phyloP scores from a whole-genome alignment of 306 rosid species.

The Vigna unguiculata region DNA sequence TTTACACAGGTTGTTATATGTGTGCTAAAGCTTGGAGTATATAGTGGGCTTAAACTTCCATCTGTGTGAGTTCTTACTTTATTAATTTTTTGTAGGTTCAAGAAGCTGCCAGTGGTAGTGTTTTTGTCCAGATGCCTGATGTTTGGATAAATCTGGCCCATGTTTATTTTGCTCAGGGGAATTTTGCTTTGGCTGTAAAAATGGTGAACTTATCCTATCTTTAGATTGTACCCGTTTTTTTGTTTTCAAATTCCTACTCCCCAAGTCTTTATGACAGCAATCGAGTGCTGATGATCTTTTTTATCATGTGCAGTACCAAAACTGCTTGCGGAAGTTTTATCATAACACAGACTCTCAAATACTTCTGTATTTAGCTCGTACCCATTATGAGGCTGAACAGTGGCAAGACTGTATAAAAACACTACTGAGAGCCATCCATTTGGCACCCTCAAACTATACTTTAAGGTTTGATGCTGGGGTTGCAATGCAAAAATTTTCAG shows the following conservation, averaged over 20 bases:
- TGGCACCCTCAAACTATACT: constrained; percentile 97
- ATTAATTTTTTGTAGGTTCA: constrained; percentile 73
- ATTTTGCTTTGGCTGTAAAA: constrained; percentile 92
- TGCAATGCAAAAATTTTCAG: constrained; percentile 97
- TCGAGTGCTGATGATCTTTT: constrained; percentile 47
- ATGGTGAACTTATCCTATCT: constrained; percentile 64
- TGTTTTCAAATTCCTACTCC: constrained; percentile 8
- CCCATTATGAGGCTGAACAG: constrained; percentile 97
- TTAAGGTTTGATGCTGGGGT: constrained; percentile 98
- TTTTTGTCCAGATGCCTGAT: constrained; percentile 99
- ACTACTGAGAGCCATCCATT: constrained; percentile 90
- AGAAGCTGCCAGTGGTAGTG: constrained; percentile 99
- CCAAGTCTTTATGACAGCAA: constrained; percentile 32
- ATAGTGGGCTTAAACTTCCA: constrained; percentile 35
- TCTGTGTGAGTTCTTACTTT: constrained; percentile 42
- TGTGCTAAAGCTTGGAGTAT: constrained; percentile 40
- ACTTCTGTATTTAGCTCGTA: constrained; percentile 95
- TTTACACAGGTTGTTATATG: constrained; percentile 69
- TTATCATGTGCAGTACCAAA: constrained; percentile 86
- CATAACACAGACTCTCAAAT: constrained; percentile 93
- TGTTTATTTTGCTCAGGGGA: constrained; percentile 98
- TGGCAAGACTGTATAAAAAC: constrained; percentile 99
- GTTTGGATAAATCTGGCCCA: constrained; percentile 99
- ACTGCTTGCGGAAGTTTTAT: constrained; percentile 95
- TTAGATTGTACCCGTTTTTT: constrained; percentile 35